Evolutionary conservation across 768 basidiomycete species (phyloP).

Genomic region (Lepiota brunneoincarnata): DNA sequence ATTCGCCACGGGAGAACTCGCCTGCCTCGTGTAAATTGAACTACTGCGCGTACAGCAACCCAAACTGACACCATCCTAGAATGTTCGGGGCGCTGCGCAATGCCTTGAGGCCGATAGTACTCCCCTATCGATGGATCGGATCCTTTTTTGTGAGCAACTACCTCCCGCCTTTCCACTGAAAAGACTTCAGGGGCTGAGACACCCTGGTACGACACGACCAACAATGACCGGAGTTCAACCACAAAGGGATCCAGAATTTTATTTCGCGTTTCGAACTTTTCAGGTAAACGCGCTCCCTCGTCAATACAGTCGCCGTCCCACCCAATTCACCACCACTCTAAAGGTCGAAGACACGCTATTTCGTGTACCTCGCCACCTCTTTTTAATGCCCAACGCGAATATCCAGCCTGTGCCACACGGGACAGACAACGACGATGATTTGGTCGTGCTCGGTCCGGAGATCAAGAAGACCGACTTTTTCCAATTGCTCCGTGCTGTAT

Average conservation of each 20-base stretch:
- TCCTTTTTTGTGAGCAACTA: not conserved
- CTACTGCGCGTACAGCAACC: no score
- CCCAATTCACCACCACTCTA: not conserved
- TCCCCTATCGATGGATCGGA: not conserved
- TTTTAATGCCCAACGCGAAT: constrained; percentile 7
- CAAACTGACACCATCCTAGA: not conserved
- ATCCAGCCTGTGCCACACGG: constrained; percentile 5
- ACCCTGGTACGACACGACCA: not conserved
- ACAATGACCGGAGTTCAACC: not conserved
- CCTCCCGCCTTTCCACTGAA: not conserved
- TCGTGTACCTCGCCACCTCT: constrained; percentile 8
- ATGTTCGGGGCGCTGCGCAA: not conserved
- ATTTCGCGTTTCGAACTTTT: constrained; percentile 11
- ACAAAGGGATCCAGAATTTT: constrained; percentile 4
- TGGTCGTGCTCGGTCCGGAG: constrained; percentile 10
- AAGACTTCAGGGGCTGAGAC: not conserved
- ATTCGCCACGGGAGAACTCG: no score
- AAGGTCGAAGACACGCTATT: constrained; percentile 11
- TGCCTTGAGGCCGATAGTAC: not conserved
- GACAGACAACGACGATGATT: constrained; percentile 6
- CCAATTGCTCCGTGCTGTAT: no score
- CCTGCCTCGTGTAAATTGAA: no score
- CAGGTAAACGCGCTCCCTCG: not conserved
- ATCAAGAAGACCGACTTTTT: no score
- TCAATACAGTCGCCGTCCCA: no score